A percentile compares a stretch with the other conserved stretches of the same genome.
Evolutionary conservation across 768 basidiomycete species (phyloP).

Genomic region (Sporobolomyces pararoseus): DNA sequence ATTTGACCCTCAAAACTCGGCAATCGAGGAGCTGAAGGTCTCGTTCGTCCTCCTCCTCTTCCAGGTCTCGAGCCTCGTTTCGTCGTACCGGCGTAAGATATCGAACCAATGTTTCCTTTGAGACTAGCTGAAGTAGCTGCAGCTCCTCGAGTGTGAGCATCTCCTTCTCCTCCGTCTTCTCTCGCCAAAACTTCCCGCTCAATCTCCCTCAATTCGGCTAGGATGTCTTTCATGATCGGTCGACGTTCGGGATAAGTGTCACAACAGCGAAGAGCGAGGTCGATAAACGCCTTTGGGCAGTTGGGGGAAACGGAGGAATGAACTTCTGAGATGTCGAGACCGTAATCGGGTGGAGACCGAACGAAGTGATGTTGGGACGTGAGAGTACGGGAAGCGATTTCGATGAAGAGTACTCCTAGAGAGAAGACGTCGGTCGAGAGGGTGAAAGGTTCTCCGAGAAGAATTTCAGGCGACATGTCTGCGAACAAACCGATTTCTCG

Average conservation of each 20-base stretch:
- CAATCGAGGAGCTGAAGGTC: constrained; percentile 14
- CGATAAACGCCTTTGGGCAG: constrained; percentile 73
- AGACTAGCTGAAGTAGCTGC: not conserved
- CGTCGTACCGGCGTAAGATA: constrained; percentile 38
- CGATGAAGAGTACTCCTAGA: constrained; percentile 74
- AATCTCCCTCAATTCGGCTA: constrained; percentile 72
- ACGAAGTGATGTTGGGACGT: constrained; percentile 66
- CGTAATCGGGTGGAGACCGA: constrained; percentile 72
- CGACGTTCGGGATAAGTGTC: constrained; percentile 62
- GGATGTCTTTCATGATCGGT: constrained; percentile 71
- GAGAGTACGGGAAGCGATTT: constrained; percentile 77
- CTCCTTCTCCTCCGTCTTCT: constrained; percentile 18
- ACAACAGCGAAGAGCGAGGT: constrained; percentile 74
- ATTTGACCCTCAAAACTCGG: constrained; percentile 33
- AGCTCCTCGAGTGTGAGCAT: constrained; percentile 20
- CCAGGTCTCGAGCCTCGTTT: constrained; percentile 27
- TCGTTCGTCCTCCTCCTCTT: constrained; percentile 19
- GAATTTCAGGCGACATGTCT: constrained; percentile 96
- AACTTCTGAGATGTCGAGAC: constrained; percentile 71
- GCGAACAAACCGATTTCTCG: constrained; percentile 48
- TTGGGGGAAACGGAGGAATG: constrained; percentile 62
- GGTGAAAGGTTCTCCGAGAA: constrained; percentile 85
- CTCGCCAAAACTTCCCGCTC: constrained; percentile 70
- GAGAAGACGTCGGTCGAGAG: constrained; percentile 68
- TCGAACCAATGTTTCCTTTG: constrained; percentile 40